Conservation (phyloP, 192 early-diverging fungal genomes). For the Mortierella alpina region DNA sequence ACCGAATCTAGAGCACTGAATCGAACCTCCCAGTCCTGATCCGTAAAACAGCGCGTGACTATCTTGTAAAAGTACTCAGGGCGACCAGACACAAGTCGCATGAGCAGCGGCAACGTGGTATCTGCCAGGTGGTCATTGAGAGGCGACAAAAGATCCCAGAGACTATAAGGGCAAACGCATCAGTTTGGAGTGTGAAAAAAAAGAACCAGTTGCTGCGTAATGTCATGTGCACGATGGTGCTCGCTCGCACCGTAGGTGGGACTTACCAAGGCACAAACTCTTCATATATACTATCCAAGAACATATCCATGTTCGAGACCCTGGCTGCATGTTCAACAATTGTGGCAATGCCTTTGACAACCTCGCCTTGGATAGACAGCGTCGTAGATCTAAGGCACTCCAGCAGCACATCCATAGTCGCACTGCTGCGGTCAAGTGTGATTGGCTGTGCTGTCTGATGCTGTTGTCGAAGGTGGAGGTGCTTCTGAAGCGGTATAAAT, state of each 20-base stretch:
- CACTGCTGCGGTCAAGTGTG: slow-evolving; percentile 8
- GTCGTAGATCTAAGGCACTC: slow-evolving; percentile 10
- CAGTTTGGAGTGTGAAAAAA: not conserved
- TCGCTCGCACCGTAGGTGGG: not conserved
- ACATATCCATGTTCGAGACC: slow-evolving; percentile 60
- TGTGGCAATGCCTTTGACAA: slow-evolving; percentile 57
- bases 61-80: slow-evolving; percentile 56
- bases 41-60: slow-evolving; percentile 57
- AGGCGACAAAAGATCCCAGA: slow-evolving; percentile 64
- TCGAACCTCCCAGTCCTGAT: slow-evolving; percentile 63
- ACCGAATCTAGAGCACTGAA: slow-evolving; percentile 64
- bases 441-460: slow-evolving; percentile 2
- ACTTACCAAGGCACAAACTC: slow-evolving; percentile 60
- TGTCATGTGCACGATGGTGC: not conserved
- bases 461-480: slow-evolving; percentile 27
- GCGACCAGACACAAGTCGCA: slow-evolving; percentile 55
- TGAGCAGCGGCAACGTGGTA: slow-evolving; percentile 55
- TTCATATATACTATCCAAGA: slow-evolving; percentile 59
- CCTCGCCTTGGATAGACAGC: slow-evolving; percentile 47
- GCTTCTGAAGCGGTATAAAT: slow-evolving; percentile 3
- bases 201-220: not conserved
- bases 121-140: slow-evolving; percentile 57
- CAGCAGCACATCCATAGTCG: slow-evolving; percentile 19
- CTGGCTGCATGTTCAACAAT: slow-evolving; percentile 53
- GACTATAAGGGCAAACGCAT: slow-evolving; percentile 26